Evolutionary conservation across 2,329 filamentous ascomycete genomes (phyloP).

Genomic region (Ascomycota sp.): DNA sequence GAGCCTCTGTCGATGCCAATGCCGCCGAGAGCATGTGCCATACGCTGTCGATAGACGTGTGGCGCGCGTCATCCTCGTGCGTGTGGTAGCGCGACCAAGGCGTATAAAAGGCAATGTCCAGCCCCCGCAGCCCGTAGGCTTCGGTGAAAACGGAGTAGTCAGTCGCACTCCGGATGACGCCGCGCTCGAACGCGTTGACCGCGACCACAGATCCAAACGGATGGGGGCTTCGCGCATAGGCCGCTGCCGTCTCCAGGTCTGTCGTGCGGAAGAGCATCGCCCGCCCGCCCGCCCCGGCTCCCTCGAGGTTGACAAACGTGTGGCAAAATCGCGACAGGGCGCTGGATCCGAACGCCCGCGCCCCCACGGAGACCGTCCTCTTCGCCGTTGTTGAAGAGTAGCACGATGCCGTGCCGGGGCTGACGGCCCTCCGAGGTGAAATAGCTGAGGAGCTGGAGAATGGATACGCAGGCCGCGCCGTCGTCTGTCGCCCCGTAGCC

Average conservation of each 20-base stretch:
- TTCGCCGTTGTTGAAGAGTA: conserved; percentile 86
- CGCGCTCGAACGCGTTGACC: conserved; percentile 64
- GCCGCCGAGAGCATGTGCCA: conserved; percentile 94
- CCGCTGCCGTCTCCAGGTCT: conserved; percentile 65
- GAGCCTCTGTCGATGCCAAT: conserved; percentile 48
- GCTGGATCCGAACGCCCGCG: conserved; percentile 65
- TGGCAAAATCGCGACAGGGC: conserved; percentile 62
- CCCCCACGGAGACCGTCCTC: conserved; percentile 83
- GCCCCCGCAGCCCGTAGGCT: conserved; percentile 59
- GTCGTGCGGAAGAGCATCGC: conserved; percentile 76
- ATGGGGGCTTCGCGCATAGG: conserved; percentile 49
- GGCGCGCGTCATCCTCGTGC: conserved; percentile 63
- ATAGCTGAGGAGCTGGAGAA: conserved; percentile 71
- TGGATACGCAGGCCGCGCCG: conserved; percentile 70
- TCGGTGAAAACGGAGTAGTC: conserved; percentile 74
- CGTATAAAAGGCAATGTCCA: conserved; percentile 82
- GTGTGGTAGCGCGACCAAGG: conserved; percentile 82
- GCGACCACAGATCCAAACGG: conserved; percentile 73
- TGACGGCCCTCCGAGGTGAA: conserved; percentile 54
- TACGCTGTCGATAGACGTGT: conserved; percentile 49
- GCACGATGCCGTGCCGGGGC: conserved; percentile 61
- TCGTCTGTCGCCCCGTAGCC: conserved; percentile 89
- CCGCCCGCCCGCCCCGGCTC: conserved; percentile 76
- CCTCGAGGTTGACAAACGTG: conserved; percentile 87
- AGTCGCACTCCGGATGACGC: conserved; percentile 65